Conservation (phyloP, 176 grass and related monocot genomes). For the Oryza brachyantha region DNA sequence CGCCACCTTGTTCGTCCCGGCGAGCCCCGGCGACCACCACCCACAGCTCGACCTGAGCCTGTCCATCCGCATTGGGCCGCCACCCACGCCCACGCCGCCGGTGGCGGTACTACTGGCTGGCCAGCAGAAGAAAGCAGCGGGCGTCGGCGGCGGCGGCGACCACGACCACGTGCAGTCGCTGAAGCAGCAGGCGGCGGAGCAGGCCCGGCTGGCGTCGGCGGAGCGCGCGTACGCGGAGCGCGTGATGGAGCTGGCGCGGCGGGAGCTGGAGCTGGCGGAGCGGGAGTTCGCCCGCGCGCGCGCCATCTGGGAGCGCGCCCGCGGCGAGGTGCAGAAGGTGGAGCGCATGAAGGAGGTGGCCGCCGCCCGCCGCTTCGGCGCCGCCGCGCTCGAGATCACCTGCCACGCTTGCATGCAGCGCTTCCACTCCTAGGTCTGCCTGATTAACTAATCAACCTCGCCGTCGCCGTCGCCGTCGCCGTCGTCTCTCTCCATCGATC, state of each 20-base stretch:
- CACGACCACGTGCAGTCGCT: conserved; percentile 38
- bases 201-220: conserved; percentile 55
- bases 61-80: conserved; percentile 51
- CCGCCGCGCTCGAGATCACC: conserved; percentile 75
- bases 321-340: conserved; percentile 67
- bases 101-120: not conserved
- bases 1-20: not conserved
- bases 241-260: conserved; percentile 68
- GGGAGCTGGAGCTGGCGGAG: conserved; percentile 74
- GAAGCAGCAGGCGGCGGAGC: conserved; percentile 64
- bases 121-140: conserved; percentile 10
- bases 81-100: not conserved
- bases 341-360: conserved; percentile 66
- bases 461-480: not conserved
- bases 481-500: not conserved
- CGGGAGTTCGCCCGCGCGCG: conserved; percentile 69
- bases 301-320: conserved; percentile 69
- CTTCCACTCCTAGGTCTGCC: conserved; percentile 40
- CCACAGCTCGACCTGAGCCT: conserved; percentile 65
- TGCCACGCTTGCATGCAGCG: conserved; percentile 74
- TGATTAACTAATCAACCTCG: not conserved
- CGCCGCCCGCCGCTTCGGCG: conserved; percentile 43
- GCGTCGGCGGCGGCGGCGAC: too few relatives aligned
- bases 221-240: conserved; percentile 76
- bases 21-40: conserved; percentile 21